Base-by-base conservation (phyloP, 176 grass and related monocot species). In the Oryza coarctata region DNA sequence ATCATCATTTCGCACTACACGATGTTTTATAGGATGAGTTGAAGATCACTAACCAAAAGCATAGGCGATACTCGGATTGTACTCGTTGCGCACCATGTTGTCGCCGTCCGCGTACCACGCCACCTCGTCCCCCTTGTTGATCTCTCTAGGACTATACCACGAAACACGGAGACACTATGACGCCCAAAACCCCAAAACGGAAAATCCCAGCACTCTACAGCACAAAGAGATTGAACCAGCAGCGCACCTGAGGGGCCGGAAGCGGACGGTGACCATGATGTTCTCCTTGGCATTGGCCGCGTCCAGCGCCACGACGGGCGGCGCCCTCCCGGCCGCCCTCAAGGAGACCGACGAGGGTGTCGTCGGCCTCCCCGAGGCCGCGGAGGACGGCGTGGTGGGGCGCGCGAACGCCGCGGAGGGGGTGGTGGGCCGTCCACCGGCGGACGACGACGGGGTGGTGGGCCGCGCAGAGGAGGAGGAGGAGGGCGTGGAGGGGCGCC, bases 41-140 rank as follows among this genome's bases (percentile, higher is more conserved):
- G 25, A 91, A 72, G 28, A 75, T n/a, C 67, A 89, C 90, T 63
- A 79, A 95, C 95, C 95, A 26, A 98, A 98, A 77, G 90, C 95
- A 78, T 95, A 98, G 4, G 92, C 86, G 60, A 94, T 95, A 73
- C 82, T 87, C 8, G 76, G 95, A 45, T 95, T 98, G 60, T 85
- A 93, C 82, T 98, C 95, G 75, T 94, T 98, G 50, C 92, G 90
- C 31, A 98, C 92, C 83, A 86, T 86, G 76, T 95, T 90, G 86
- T 95, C 95, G 25, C 92, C 95, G 5, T 98, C 92, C 9, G 90
- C 95, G 9, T 93, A 98, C 95, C 95, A 98, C 22, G 95, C 95
- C 60, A 98, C 86, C 82, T 98, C 95, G 67, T 98, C 92, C 78
- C 95, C 95, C 77, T 98, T 98, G 85, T 94, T 98, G 31, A 94